These are phyloP conservation scores for Candida silvicultrix DNA, from an alignment of 805 yeast species.

Conservation along the genomic window DNA sequence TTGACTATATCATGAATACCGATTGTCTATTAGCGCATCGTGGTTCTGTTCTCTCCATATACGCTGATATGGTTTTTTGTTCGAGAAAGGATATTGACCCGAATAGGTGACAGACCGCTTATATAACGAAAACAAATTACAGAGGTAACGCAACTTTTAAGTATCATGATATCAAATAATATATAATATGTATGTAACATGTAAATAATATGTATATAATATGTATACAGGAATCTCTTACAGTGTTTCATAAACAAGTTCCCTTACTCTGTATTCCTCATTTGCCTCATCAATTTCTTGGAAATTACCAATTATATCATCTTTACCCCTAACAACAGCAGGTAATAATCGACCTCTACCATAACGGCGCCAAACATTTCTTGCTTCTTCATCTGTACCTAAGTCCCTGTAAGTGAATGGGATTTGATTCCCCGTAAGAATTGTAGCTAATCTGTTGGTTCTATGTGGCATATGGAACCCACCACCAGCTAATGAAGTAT, in stretches of 20 bases:
- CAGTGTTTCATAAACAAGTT: conserved; percentile 58
- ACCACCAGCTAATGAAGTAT: conserved; percentile 81
- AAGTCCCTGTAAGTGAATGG: conserved; percentile 66
- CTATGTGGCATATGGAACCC: conserved; percentile 74
- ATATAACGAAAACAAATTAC: too few relatives aligned
- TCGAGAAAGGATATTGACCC: not conserved
- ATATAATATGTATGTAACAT: too few relatives aligned
- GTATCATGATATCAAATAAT: too few relatives aligned
- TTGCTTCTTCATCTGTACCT: conserved; percentile 84
- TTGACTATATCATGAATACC: too few relatives aligned
- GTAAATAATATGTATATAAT: too few relatives aligned
- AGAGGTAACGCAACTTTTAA: too few relatives aligned
- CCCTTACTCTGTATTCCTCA: conserved; percentile 64
- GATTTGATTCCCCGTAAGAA: conserved; percentile 67
- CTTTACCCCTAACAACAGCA: conserved; percentile 78
- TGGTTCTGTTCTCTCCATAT: too few relatives aligned
- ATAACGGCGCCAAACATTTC: conserved; percentile 75
- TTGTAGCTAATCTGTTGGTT: conserved; percentile 70
- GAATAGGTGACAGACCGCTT: not conserved
- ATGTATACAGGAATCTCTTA: conserved; percentile 20
- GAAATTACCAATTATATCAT: conserved; percentile 80
- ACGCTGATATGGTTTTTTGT: not conserved
- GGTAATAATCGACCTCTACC: conserved; percentile 72
- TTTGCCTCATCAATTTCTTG: conserved; percentile 81
- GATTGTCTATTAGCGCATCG: too few relatives aligned